A percentile compares a stretch with the other conserved stretches of the same genome.
Conservation (phyloP, 1,284 basidiomycete species). For the Sparassis latifolia region DNA sequence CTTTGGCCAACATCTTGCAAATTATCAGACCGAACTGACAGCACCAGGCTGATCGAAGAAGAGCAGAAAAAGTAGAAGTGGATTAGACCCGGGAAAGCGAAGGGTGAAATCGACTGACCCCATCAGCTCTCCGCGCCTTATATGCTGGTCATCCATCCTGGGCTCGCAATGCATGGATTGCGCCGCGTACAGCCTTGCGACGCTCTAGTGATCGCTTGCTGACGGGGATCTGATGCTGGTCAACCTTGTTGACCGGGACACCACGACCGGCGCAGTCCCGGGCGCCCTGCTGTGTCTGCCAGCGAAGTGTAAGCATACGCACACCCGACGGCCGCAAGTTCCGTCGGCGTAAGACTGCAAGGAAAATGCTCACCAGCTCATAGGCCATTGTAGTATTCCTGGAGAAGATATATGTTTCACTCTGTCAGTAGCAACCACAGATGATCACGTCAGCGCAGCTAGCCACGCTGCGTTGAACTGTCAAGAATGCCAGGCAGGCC, state of each 20-base stretch:
- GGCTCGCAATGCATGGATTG: neutral
- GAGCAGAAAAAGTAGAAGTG: constrained; percentile 7
- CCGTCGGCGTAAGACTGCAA: no score
- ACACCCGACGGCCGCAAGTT: no score
- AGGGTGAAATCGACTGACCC: constrained; percentile 4
- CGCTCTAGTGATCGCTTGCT: neutral
- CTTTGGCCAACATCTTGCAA: constrained; percentile 15
- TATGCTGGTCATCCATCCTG: neutral
- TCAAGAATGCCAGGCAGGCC: no score
- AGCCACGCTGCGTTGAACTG: no score
- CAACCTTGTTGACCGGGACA: neutral
- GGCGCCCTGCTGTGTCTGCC: no score
- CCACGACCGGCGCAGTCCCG: no score
- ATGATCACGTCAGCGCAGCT: no score
- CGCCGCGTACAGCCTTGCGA: neutral
- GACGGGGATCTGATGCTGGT: neutral
- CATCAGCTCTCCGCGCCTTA: neutral
- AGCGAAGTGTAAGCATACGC: no score
- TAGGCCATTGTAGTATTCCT: no score
- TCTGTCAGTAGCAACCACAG: no score
- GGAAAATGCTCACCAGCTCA: no score
- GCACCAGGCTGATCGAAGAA: constrained; percentile 17
- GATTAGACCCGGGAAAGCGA: constrained; percentile 13
- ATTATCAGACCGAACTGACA: constrained; percentile 5
- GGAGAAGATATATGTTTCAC: no score